phyloP scores from a whole-genome alignment of 257 asterid genomes.

The Ilex aquifolium region DNA sequence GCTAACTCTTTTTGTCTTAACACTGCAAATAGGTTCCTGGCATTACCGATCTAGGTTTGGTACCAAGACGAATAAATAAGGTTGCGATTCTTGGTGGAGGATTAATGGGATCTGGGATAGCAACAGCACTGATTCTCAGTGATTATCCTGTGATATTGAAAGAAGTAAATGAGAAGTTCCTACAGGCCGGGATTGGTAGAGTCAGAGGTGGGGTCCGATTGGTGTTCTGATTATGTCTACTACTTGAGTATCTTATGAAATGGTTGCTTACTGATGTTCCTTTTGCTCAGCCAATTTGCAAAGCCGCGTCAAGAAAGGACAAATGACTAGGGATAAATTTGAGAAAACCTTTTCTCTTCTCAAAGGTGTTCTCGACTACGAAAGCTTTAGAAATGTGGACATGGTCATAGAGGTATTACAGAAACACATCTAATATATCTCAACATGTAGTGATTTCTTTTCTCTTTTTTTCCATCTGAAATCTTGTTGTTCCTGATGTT shows the following conservation, averaged over 20 bases:
- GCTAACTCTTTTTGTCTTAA: background rate
- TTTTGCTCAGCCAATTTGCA: slow-evolving; percentile 61
- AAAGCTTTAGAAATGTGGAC: slow-evolving; percentile 83
- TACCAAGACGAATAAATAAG: slow-evolving; percentile 67
- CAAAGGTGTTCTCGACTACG: slow-evolving; percentile 82
- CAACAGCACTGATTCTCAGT: slow-evolving; percentile 75
- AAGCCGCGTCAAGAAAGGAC: slow-evolving; percentile 78
- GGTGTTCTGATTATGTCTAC: slow-evolving; percentile 6
- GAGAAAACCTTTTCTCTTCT: slow-evolving; percentile 68
- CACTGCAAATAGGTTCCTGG: slow-evolving; percentile 69
- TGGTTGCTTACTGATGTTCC: background rate
- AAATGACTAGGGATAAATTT: slow-evolving; percentile 66
- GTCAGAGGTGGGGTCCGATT: slow-evolving; percentile 54
- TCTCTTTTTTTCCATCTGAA: background rate
- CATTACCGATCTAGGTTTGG: slow-evolving; percentile 70
- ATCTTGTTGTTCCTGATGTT: background rate
- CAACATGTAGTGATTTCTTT: too few species aligned
- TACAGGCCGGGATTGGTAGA: slow-evolving; percentile 74
- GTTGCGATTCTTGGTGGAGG: slow-evolving; percentile 97
- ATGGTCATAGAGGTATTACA: slow-evolving; percentile 85
- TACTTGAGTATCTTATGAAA: background rate
- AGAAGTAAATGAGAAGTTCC: slow-evolving; percentile 85
- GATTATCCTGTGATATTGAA: slow-evolving; percentile 67
- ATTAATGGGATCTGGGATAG: slow-evolving; percentile 96
- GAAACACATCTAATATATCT: background rate